Conservation (phyloP, 352 stramenopile genomes). For the Peronospora destructor region DNA sequence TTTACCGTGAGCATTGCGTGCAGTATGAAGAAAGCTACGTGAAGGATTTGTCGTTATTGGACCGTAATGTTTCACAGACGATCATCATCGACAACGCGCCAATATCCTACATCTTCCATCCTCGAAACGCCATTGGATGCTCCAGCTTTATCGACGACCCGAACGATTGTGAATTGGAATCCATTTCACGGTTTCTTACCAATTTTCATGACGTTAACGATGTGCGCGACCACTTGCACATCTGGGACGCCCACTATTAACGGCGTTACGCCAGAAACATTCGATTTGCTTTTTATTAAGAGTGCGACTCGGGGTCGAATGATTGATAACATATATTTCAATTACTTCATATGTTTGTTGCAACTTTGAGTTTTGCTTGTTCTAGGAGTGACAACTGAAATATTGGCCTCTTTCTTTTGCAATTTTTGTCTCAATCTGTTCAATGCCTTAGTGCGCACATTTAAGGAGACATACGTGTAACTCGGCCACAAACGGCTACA, state of each 20-base stretch:
- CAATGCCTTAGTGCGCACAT: too few relatives aligned
- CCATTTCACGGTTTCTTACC: slow-evolving; percentile 61
- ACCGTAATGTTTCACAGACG: slow-evolving; percentile 88
- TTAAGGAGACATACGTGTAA: too few relatives aligned
- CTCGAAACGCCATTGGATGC: slow-evolving; percentile 74
- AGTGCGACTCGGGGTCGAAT: too few relatives aligned
- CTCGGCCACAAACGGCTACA: too few relatives aligned
- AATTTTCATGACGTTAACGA: slow-evolving; percentile 47
- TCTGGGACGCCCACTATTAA: slow-evolving; percentile 64
- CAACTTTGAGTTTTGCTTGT: too few relatives aligned
- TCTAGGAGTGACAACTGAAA: too few relatives aligned
- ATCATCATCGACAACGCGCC: slow-evolving; percentile 99
- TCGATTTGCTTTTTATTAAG: too few relatives aligned
- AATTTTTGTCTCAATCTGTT: too few relatives aligned
- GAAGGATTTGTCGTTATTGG: slow-evolving; percentile 94
- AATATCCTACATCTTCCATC: slow-evolving; percentile 98
- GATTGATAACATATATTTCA: too few relatives aligned
- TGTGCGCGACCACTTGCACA: slow-evolving; percentile 63
- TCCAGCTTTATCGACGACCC: slow-evolving; percentile 89
- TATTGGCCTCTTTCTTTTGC: too few relatives aligned
- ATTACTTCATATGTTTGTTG: too few relatives aligned
- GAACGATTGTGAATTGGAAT: slow-evolving; percentile 85
- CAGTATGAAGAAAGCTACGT: slow-evolving; percentile 95
- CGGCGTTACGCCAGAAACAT: too few relatives aligned
- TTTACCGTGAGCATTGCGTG: slow-evolving; percentile 93